Conservation (phyloP, 345 rosid genomes). For the Carallia pectinifolia region DNA sequence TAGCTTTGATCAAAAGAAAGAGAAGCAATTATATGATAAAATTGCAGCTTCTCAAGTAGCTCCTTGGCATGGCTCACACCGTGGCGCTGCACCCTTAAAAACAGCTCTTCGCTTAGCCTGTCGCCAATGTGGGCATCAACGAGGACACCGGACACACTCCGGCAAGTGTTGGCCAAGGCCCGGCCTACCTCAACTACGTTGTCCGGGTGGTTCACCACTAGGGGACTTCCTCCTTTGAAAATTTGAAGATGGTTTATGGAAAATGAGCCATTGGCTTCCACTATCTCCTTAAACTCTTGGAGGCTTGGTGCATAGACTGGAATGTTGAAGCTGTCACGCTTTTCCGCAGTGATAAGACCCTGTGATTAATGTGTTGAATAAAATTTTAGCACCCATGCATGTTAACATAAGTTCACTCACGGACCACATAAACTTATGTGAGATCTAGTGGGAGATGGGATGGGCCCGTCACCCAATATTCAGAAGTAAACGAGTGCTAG, state of each 20-base stretch:
- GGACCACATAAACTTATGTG: too few species aligned
- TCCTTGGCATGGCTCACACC: constrained; percentile 70
- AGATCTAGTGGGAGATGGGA: too few species aligned
- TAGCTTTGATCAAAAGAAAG: constrained; percentile 46
- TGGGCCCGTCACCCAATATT: too few species aligned
- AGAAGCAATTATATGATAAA: constrained; percentile 83
- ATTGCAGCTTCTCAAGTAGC: constrained; percentile 69
- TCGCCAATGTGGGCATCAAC: constrained; percentile 95
- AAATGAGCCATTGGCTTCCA: constrained; percentile 74
- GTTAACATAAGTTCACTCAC: too few species aligned
- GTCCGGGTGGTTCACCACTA: constrained; percentile 77
- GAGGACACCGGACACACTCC: constrained; percentile 81
- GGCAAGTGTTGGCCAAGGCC: constrained; percentile 70
- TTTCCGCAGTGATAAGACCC: constrained; percentile 69
- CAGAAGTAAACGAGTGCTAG: too few species aligned
- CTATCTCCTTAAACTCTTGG: constrained; percentile 82
- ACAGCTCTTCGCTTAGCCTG: constrained; percentile 65
- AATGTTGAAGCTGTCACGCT: constrained; percentile 81
- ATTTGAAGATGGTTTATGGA: constrained; percentile 67
- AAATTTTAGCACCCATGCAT: neutral
- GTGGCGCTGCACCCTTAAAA: constrained; percentile 56
- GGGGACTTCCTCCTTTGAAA: constrained; percentile 92
- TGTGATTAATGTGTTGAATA: constrained; percentile 9
- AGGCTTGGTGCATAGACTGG: constrained; percentile 91
- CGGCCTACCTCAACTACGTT: constrained; percentile 64